Percentiles rank a stretch among this genome's conserved stretches.
These are phyloP conservation scores for Tricholoma hemisulphureum DNA, from an alignment of 768 basidiomycete species.

Conservation along the genomic window DNA sequence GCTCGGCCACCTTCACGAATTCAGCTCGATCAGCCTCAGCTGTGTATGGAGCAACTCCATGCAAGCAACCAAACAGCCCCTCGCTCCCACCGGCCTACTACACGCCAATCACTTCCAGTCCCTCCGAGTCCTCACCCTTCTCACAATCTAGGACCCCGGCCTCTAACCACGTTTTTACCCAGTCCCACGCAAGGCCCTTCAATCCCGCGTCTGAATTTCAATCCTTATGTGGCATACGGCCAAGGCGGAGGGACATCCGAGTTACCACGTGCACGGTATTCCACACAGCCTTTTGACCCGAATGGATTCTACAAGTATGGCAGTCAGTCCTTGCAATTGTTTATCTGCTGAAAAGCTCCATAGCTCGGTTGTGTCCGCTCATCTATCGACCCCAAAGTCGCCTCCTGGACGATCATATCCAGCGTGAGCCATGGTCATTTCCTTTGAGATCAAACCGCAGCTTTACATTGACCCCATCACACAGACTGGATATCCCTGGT, in stretches of 20 bases:
- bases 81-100: slow-evolving; percentile 12
- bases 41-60: not conserved
- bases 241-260: slow-evolving; percentile 1
- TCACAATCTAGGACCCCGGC: slow-evolving; percentile 11
- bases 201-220: slow-evolving; percentile 33
- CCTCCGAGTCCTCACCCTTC: slow-evolving; percentile 11
- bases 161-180: slow-evolving; percentile 2
- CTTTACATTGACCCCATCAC: not conserved
- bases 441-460: not conserved
- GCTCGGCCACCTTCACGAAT: slow-evolving; percentile 6
- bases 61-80: not conserved
- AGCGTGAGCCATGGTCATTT: slow-evolving; percentile 8
- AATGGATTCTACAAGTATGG: slow-evolving; percentile 59
- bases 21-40: slow-evolving; percentile 4
- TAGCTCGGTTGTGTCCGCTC: slow-evolving; percentile 56
- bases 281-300: slow-evolving; percentile 21
- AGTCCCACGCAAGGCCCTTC: not conserved
- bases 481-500: not conserved
- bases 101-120: slow-evolving; percentile 18
- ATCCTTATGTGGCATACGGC: slow-evolving; percentile 48
- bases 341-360: not conserved
- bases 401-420: slow-evolving; percentile 14
- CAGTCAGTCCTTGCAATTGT: not conserved
- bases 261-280: slow-evolving; percentile 11
- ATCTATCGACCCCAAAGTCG: slow-evolving; percentile 27